Evolutionary conservation across 495 filamentous ascomycete species (phyloP).

Genomic region (Trichoderma parareesei): DNA sequence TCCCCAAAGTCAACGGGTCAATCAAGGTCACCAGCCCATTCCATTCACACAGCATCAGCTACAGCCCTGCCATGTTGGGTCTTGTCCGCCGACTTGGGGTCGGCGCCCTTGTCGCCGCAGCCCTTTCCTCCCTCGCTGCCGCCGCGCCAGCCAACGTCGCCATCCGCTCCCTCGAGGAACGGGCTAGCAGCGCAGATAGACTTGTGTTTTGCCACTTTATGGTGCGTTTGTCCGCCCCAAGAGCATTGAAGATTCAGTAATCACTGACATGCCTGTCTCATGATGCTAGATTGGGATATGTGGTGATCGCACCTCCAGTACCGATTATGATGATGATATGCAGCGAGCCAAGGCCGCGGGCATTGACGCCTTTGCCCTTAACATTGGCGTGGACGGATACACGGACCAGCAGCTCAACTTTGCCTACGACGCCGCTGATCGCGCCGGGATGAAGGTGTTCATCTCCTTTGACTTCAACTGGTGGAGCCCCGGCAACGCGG

Average conservation of each 20-base stretch:
- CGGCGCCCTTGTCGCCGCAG: neutral
- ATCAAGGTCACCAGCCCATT: neutral
- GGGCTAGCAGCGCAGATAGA: neutral
- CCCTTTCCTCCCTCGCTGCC: neutral
- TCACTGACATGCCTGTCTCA: neutral
- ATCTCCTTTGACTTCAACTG: conserved; percentile 57
- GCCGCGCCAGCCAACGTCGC: neutral
- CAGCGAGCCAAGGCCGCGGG: conserved; percentile 44
- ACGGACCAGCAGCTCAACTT: conserved; percentile 45
- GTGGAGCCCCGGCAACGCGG: conserved; percentile 34
- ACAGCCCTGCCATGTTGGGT: neutral
- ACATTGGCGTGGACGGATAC: conserved; percentile 47
- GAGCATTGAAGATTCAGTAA: too few relatives aligned
- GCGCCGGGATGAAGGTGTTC: conserved; percentile 52
- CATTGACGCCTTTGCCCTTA: conserved; percentile 55
- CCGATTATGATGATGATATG: conserved; percentile 52
- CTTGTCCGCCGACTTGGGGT: neutral
- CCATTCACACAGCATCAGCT: neutral
- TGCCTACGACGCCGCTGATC: conserved; percentile 51
- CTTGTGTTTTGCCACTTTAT: conserved; percentile 56
- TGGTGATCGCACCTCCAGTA: conserved; percentile 37
- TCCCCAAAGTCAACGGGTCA: neutral
- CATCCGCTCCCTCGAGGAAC: neutral
- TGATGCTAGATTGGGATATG: conserved; percentile 43
- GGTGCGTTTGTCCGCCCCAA: conserved; percentile 25